These are phyloP conservation scores for Capsicum rhomboideum DNA, from an alignment of 257 asterid species.

Conservation along the genomic window DNA sequence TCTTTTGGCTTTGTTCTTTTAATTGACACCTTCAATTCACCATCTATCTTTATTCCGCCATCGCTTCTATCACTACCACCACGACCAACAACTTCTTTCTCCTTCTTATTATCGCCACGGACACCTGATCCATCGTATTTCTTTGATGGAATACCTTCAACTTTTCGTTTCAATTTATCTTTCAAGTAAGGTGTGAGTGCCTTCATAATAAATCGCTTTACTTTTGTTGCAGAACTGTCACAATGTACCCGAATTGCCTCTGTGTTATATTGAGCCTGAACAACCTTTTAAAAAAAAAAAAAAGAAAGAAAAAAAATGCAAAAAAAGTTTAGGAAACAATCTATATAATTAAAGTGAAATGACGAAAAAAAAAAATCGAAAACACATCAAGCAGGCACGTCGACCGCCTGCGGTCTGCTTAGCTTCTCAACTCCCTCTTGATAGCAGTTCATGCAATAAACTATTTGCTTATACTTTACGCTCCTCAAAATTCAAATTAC, in stretches of 20 bases:
- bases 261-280: conserved; percentile 36
- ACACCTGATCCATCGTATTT: conserved; percentile 19
- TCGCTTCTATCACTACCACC: not conserved
- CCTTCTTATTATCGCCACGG: not conserved
- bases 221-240: conserved; percentile 68
- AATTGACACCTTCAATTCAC: not conserved
- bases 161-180: conserved; percentile 38
- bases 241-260: conserved; percentile 61
- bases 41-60: not conserved
- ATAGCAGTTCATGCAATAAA: too few species aligned
- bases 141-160: conserved; percentile 52
- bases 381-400: too few species aligned
- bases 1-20: conserved; percentile 12
- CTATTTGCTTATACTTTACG: too few species aligned
- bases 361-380: too few species aligned
- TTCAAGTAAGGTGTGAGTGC: conserved; percentile 50
- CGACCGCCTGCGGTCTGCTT: too few species aligned
- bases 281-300: not conserved
- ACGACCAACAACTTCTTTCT: not conserved
- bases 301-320: too few species aligned
- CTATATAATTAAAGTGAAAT: not conserved
- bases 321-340: not conserved
- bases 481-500: too few species aligned
- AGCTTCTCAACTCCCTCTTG: too few species aligned
- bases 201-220: conserved; percentile 51